Conservation (phyloP, 2,329 filamentous ascomycete species). For the Daldinia sp. region DNA sequence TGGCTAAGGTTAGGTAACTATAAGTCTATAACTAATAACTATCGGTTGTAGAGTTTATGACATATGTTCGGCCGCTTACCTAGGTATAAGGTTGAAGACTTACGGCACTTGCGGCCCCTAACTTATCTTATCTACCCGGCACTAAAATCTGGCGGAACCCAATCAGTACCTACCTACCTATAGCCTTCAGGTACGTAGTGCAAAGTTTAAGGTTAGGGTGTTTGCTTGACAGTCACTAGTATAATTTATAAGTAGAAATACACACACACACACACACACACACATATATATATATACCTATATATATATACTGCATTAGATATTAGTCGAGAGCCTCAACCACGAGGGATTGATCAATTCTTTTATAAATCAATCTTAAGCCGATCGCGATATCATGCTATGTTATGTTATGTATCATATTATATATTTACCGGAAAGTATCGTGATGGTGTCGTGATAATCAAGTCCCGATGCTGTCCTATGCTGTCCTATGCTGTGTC, state of each 20-base stretch:
- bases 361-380: neutral
- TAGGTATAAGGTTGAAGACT: too few species aligned
- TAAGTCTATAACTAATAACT: too few species aligned
- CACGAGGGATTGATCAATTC: neutral
- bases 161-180: too few species aligned
- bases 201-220: neutral
- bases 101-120: too few species aligned
- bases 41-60: neutral
- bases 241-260: too few species aligned
- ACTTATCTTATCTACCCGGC: conserved; percentile 7
- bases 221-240: too few species aligned
- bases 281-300: neutral
- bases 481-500: neutral
- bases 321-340: conserved; percentile 11
- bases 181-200: neutral
- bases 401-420: too few species aligned
- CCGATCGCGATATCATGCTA: neutral
- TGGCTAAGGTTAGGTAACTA: too few species aligned
- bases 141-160: neutral
- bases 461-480: conserved; percentile 9
- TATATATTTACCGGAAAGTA: conserved; percentile 8
- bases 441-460: neutral
- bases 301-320: neutral
- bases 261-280: too few species aligned
- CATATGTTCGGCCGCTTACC: neutral